These are phyloP conservation scores for Colletotrichum cordylinicola DNA, from an alignment of 2,329 filamentous ascomycete genomes.

Conservation along the genomic window DNA sequence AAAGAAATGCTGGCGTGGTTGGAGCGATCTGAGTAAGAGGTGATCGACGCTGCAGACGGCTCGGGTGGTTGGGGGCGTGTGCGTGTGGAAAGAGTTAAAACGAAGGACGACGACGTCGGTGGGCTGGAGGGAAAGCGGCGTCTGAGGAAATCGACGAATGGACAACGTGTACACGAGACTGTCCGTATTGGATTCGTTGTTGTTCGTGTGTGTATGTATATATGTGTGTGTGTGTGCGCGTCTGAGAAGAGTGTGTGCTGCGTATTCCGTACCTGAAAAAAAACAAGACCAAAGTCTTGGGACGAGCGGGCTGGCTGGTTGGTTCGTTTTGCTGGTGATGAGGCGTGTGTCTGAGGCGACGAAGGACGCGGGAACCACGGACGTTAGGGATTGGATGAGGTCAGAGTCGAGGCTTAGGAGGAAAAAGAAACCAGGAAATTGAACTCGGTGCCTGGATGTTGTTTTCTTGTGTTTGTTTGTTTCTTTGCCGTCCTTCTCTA, in stretches of 20 bases:
- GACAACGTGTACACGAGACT: not conserved
- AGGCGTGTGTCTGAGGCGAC: not conserved
- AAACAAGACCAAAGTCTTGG: not conserved
- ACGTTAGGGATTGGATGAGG: not conserved
- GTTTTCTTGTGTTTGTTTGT: not conserved
- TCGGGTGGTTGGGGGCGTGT: conserved; percentile 1
- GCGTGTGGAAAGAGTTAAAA: not conserved
- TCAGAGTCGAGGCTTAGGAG: not conserved
- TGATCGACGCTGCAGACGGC: conserved; percentile 14
- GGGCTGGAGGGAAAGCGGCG: not conserved
- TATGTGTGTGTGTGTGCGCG: not conserved
- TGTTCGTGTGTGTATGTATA: not conserved
- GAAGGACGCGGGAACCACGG: not conserved
- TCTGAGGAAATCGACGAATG: not conserved
- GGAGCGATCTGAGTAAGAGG: conserved; percentile 1
- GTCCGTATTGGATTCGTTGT: not conserved
- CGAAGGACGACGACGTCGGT: not conserved
- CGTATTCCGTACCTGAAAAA: not conserved
- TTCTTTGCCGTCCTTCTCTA: not conserved
- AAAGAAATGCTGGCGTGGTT: not conserved
- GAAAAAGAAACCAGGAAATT: not conserved
- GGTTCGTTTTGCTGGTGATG: not conserved
- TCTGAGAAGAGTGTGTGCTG: not conserved
- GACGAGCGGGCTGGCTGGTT: not conserved
- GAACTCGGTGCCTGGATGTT: not conserved